Evolutionary conservation across 352 stramenopile species (phyloP).

Genomic region (Globisporangium emineosum): DNA sequence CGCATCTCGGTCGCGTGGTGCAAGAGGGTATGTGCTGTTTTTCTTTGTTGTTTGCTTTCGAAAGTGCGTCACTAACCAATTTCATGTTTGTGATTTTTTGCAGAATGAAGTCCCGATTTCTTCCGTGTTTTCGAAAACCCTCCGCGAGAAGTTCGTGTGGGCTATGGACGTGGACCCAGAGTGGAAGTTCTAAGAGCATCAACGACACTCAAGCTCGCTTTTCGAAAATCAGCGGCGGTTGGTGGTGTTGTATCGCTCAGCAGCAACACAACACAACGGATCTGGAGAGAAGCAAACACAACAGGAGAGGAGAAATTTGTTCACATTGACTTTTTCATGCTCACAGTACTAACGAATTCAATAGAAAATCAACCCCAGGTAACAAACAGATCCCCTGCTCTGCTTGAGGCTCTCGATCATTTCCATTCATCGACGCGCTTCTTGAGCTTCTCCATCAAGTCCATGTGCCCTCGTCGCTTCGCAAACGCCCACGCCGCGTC

Average conservation of each 20-base stretch:
- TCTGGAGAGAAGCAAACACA: not conserved
- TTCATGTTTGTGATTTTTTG: not conserved
- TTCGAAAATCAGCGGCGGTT: not conserved
- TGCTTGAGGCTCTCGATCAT: not conserved
- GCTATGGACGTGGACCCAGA: slow-evolving; percentile 97
- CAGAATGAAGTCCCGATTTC: slow-evolving; percentile 96
- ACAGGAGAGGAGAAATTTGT: not conserved
- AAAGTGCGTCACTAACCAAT: slow-evolving; percentile 13
- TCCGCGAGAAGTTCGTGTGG: slow-evolving; percentile 99
- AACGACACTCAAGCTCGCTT: not conserved
- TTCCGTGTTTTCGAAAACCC: slow-evolving; percentile 97
- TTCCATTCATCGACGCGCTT: slow-evolving; percentile 63
- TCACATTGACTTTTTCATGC: slow-evolving; percentile 8
- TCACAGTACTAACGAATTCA: slow-evolving; percentile 6
- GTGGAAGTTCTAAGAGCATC: slow-evolving; percentile 92
- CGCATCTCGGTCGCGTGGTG: slow-evolving; percentile 99
- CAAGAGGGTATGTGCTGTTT: slow-evolving; percentile 93
- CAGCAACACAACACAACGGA: not conserved
- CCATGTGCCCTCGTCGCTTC: slow-evolving; percentile 56
- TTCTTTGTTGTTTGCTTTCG: slow-evolving; percentile 49
- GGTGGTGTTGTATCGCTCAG: not conserved
- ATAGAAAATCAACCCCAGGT: slow-evolving; percentile 7
- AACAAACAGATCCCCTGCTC: not conserved
- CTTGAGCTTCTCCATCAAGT: slow-evolving; percentile 71
- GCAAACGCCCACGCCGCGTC: slow-evolving; percentile 72